Evolutionary conservation across 495 filamentous ascomycete species (phyloP).

Genomic region (Articulospora tetracladia): DNA sequence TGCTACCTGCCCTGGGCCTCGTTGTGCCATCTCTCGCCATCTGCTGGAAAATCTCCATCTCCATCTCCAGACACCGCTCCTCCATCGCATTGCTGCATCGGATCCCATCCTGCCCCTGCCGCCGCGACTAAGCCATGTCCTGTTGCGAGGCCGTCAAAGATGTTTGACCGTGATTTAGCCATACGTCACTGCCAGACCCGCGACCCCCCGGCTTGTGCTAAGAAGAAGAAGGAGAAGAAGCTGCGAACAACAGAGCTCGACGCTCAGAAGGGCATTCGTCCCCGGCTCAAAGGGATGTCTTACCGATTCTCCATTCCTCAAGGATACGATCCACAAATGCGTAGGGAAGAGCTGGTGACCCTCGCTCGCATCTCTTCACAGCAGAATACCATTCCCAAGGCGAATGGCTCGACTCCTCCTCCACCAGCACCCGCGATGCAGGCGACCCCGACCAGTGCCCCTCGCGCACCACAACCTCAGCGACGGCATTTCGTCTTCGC

Average conservation of each 20-base stretch:
- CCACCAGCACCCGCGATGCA: constrained; percentile 2
- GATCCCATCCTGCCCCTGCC: too few relatives aligned
- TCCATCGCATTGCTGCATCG: too few relatives aligned
- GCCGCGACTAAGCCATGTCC: too few relatives aligned
- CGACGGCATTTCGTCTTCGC: constrained; percentile 60
- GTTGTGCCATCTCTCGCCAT: too few relatives aligned
- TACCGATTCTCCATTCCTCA: constrained; percentile 18
- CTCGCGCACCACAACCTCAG: constrained; percentile 11
- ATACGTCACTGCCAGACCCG: not conserved
- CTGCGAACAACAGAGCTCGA: not conserved
- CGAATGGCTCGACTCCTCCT: constrained; percentile 6
- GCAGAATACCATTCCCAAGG: constrained; percentile 12
- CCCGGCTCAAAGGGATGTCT: constrained; percentile 10
- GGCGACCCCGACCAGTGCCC: constrained; percentile 1
- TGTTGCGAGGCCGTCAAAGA: not conserved
- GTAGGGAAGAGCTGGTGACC: constrained; percentile 17
- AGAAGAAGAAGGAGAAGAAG: not conserved
- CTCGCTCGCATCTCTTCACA: constrained; percentile 17
- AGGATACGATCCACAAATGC: constrained; percentile 24
- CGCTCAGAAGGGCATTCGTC: not conserved
- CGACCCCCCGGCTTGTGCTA: not conserved
- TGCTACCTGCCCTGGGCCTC: too few relatives aligned
- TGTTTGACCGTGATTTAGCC: not conserved
- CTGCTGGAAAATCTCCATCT: too few relatives aligned
- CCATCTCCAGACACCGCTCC: too few relatives aligned